These are phyloP conservation scores for Stephania cephalantha DNA, from an alignment of 164 flowering plant genomes.

Conservation along the genomic window DNA sequence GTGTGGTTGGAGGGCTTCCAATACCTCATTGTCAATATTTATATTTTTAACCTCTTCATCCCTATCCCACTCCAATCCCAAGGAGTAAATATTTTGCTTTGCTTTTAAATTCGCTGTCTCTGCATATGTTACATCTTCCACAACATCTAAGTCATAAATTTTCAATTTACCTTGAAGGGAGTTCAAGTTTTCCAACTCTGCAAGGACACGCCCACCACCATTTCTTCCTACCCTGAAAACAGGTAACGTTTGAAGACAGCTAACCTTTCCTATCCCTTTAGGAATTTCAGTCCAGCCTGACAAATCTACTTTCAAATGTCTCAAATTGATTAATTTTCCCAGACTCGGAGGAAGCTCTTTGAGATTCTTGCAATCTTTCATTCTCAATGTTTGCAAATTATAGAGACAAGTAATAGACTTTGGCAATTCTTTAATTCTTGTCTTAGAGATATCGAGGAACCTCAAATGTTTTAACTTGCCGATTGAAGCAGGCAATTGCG, in stretches of 20 bases:
- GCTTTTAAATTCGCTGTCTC: slow-evolving; percentile 3
- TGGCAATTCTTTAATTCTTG: background rate
- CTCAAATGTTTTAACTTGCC: slow-evolving; percentile 1
- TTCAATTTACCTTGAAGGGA: slow-evolving; percentile 7
- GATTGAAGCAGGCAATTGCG: background rate
- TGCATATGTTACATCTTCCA: slow-evolving; percentile 6
- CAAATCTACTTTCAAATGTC: background rate
- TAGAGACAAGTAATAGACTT: background rate
- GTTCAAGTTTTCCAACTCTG: slow-evolving; percentile 5
- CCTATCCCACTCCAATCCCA: slow-evolving; percentile 8
- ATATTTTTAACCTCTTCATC: background rate
- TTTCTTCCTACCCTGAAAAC: slow-evolving; percentile 3
- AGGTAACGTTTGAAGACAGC: slow-evolving; percentile 14
- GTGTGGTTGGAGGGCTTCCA: slow-evolving; percentile 18
- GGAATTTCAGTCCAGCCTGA: background rate
- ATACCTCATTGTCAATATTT: background rate
- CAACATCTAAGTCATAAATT: slow-evolving; percentile 2
- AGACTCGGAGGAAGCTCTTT: background rate
- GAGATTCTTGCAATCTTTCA: background rate
- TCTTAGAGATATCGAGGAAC: background rate
- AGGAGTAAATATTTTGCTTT: background rate
- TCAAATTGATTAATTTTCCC: slow-evolving; percentile 2
- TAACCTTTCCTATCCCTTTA: background rate
- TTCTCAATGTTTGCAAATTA: background rate
- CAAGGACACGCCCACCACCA: background rate